Base-by-base conservation (phyloP, 257 asterid species). In the Cynanchum wilfordii region DNA sequence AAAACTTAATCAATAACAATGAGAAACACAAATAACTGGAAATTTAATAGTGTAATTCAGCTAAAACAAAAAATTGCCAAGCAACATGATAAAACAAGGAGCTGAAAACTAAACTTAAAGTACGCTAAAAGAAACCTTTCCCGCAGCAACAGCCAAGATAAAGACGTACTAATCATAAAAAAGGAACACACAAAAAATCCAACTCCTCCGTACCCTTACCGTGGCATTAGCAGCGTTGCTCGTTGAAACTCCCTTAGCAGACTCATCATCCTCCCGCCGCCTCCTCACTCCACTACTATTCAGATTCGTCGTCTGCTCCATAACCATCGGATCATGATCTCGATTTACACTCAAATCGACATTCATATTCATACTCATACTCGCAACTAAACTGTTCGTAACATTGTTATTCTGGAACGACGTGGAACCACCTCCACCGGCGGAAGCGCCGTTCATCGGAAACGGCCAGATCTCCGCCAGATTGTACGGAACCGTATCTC, bases 381-480 rank as follows among this genome's bases (percentile, higher is more conserved):
- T 54, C 20, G 75, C 66, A 45, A 54, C 44, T 24, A 77, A 72
- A 27, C 69, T 74, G 24, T 56, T 65, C 9, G 73, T 70, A 19
- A 45, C 69, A 64, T 44, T 63, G 33, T 51, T 68, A 10, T 67
- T 69, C 17, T 69, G 79, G 78, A 73, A 81, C 54, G 84, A 58
- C 72, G 81, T 42, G 51, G 72, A 24, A 24, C 75, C 47, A 33
- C 62, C 47, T 42, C 47, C 65, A 52, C 69, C 69, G 1, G 66
- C 13, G 19, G 62, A 56, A 20, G 47, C 44, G 69, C 75, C 66
- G 64, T 67, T 63, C 56, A 72, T 69, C 40, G 77, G 69, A 29
- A 80, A 80, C 30, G 75, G 82, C 88, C 88, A 84, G 82, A 81
- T 84, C 82, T 84, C 88, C 9, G 77, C 57, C 36, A 81, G 40